These are phyloP conservation scores for Pseudogymnoascus sp. DNA, from an alignment of 2,329 filamentous ascomycete species.

Conservation along the genomic window DNA sequence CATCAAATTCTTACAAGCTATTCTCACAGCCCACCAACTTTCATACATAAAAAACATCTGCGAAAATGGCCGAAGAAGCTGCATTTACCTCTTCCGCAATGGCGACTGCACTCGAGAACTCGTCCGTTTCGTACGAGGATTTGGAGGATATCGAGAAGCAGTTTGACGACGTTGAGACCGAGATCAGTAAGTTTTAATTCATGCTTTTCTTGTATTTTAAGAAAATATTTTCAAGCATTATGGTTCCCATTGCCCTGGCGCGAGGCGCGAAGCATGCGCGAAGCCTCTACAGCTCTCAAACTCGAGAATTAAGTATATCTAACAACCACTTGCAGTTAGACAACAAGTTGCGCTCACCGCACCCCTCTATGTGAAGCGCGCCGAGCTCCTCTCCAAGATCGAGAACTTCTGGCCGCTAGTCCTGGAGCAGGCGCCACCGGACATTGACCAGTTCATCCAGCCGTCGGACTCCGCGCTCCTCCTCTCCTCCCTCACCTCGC, in stretches of 20 bases:
- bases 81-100: not conserved
- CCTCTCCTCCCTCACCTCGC: conserved; percentile 53
- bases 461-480: conserved; percentile 69
- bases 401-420: conserved; percentile 93
- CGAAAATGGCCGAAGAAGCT: conserved; percentile 7
- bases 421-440: conserved; percentile 73
- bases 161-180: conserved; percentile 73
- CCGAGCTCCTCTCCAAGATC: conserved; percentile 60
- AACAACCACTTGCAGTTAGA: conserved; percentile 46
- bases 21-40: conserved; percentile 7
- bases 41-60: not conserved
- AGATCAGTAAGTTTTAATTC: conserved; percentile 58
- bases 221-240: not conserved
- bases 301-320: conserved; percentile 11
- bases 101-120: conserved; percentile 31
- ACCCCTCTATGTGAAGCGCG: conserved; percentile 69
- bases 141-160: conserved; percentile 72
- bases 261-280: not conserved
- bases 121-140: conserved; percentile 59
- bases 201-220: not conserved
- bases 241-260: not conserved
- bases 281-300: not conserved
- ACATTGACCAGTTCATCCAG: conserved; percentile 83
- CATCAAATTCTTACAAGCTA: conserved; percentile 1
- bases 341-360: conserved; percentile 59